Evolutionary conservation across 257 asterid genomes (phyloP).

Genomic region (Fraxinus pennsylvanica): DNA sequence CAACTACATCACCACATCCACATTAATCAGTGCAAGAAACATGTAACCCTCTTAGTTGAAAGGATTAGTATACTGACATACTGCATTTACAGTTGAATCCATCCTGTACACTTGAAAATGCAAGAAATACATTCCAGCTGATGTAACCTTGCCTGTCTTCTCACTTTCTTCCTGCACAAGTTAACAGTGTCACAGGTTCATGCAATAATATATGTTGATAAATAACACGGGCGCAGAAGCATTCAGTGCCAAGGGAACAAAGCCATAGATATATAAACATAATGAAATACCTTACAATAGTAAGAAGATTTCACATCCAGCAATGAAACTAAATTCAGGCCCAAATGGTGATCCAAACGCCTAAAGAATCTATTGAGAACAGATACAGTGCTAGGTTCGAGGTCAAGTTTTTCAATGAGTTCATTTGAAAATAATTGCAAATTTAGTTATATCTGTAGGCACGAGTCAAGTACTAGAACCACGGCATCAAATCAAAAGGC

Average conservation of each 20-base stretch:
- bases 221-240: conserved; percentile 12
- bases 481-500: background rate
- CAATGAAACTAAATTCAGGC: background rate
- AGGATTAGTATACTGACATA: conserved; percentile 35
- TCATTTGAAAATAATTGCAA: background rate
- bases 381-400: background rate
- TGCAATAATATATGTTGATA: conserved; percentile 5
- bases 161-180: conserved; percentile 92
- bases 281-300: background rate
- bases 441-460: background rate
- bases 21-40: conserved; percentile 13
- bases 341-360: background rate
- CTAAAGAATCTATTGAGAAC: background rate
- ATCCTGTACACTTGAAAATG: conserved; percentile 98
- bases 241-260: background rate
- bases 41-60: conserved; percentile 13
- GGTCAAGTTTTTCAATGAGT: background rate
- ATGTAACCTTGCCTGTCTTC: conserved; percentile 83
- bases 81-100: conserved; percentile 99
- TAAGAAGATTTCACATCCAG: background rate
- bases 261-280: conserved; percentile 1
- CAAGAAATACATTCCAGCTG: conserved; percentile 98
- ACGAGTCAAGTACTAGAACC: background rate
- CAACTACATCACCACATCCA: conserved; percentile 34
- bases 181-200: conserved; percentile 23